A percentile compares a stretch with the other conserved stretches of the same genome.
Evolutionary conservation across 257 asterid species (phyloP).

Genomic region (Scutellaria baicalensis): DNA sequence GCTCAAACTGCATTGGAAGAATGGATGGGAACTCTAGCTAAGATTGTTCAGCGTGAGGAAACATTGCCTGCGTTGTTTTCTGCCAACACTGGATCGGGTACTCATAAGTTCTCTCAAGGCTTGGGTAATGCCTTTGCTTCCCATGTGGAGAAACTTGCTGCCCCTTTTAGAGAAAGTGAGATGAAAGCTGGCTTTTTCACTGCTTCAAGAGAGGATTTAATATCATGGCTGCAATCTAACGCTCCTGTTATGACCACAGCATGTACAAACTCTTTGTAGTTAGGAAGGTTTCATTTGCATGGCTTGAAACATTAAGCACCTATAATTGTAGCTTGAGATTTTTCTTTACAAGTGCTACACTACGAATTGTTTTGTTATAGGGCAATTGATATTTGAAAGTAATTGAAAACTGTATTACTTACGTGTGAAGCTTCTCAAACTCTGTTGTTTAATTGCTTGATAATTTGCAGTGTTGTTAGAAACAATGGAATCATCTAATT

Average conservation of each 20-base stretch:
- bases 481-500: too few relatives aligned
- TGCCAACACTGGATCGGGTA: conserved; percentile 82
- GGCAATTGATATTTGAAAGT: conserved; percentile 16
- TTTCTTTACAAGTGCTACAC: not conserved
- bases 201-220: conserved; percentile 67
- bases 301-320: not conserved
- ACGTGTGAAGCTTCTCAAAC: not conserved
- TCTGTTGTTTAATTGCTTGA: not conserved
- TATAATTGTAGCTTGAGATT: conserved; percentile 15
- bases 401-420: not conserved
- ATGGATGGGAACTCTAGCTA: conserved; percentile 72
- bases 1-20: conserved; percentile 89
- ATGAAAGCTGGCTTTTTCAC: conserved; percentile 70
- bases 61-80: conserved; percentile 61
- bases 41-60: conserved; percentile 48
- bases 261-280: conserved; percentile 1
- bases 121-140: conserved; percentile 61
- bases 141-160: conserved; percentile 61
- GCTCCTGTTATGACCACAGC: conserved; percentile 25
- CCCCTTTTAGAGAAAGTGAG: conserved; percentile 67
- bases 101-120: conserved; percentile 78
- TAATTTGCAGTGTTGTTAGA: not conserved
- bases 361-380: conserved; percentile 7
- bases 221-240: conserved; percentile 59
- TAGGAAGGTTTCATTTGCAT: not conserved